A percentile compares a stretch with the other conserved stretches of the same genome.
These are phyloP conservation scores for Trichoderma polysporum DNA, from an alignment of 2,329 filamentous ascomycete genomes.

Conservation along the genomic window DNA sequence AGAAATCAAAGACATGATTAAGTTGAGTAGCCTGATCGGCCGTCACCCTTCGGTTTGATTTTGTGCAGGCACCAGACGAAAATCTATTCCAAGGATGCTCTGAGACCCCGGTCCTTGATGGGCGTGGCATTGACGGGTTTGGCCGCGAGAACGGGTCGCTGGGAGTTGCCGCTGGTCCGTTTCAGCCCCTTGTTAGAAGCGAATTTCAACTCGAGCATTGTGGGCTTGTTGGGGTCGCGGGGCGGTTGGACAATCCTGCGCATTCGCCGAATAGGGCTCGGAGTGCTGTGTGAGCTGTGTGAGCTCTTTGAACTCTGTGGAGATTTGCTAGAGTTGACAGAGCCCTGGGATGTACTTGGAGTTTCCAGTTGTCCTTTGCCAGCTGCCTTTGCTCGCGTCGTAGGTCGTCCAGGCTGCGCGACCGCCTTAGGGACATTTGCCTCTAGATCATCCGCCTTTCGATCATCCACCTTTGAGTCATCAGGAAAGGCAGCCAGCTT, in stretches of 20 bases:
- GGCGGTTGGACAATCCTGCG: not conserved
- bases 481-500: not conserved
- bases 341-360: not conserved
- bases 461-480: not conserved
- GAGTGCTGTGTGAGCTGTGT: not conserved
- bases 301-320: not conserved
- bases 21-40: not conserved
- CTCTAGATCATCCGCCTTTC: not conserved
- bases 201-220: conserved; percentile 11
- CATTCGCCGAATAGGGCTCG: not conserved
- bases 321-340: not conserved
- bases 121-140: not conserved
- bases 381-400: not conserved
- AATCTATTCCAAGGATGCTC: conserved; percentile 24
- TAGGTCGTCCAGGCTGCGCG: not conserved
- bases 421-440: not conserved
- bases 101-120: conserved; percentile 10
- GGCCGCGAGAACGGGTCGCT: not conserved
- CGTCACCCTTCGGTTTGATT: not conserved
- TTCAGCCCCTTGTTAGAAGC: not conserved
- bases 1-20: not conserved
- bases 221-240: conserved; percentile 7
- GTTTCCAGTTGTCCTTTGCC: not conserved
- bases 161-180: not conserved
- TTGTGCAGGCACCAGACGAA: conserved; percentile 21